Evolutionary conservation across 2,329 filamentous ascomycete species (phyloP), one percentile per base, ranked within the genome.

Genomic region (Elsinoe fawcettii): DNA sequence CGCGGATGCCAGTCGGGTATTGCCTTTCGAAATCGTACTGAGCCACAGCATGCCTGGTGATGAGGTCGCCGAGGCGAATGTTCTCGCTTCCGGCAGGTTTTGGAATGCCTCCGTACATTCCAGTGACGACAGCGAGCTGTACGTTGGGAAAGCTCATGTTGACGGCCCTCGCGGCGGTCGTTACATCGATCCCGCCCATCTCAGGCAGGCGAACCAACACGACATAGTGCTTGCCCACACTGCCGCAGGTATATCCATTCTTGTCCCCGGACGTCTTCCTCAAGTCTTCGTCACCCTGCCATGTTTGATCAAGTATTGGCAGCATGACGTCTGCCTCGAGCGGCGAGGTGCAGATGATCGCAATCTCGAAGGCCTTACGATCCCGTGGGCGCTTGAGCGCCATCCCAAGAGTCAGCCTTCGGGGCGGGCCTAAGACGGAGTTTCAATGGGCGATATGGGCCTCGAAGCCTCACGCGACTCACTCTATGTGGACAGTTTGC

Each of bases 1-100:
- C n/a, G n/a, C n/a, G n/a, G n/a, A 70, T 67, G 8, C 41, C 54
- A 8, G 61, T 54, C 0, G 61, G 57, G 49, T 66, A 66, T 37
- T 65, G 63, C 30, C 60, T 55, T 1, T 68, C 69, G 49, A 66
- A 64, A 58, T 70, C 66, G 44, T 63, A 67, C 39, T 69, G 62
- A 8, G 67, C 49, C 11, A 71, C 23, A 1, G 37, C n/a, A 53
- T 5, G 60, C 62, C 68, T 66, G 56, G 71, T 63, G 16, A 69
- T 55, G 7, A 71, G 62, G 60, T 71, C 69, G 4, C 70, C 69
- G 5, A 72, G 63, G 6, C 66, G 34, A 5, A 51, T 12, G 2
- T 51, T 14, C 2, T 25, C n/a, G 22, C 25, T 9, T 3, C 25
- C 5, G 5, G 20, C 3, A n/a, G 41, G 41, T 9, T 27, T 6